phyloP scores from a whole-genome alignment of 179 eudicot species.

The Patellifolia procumbens region DNA sequence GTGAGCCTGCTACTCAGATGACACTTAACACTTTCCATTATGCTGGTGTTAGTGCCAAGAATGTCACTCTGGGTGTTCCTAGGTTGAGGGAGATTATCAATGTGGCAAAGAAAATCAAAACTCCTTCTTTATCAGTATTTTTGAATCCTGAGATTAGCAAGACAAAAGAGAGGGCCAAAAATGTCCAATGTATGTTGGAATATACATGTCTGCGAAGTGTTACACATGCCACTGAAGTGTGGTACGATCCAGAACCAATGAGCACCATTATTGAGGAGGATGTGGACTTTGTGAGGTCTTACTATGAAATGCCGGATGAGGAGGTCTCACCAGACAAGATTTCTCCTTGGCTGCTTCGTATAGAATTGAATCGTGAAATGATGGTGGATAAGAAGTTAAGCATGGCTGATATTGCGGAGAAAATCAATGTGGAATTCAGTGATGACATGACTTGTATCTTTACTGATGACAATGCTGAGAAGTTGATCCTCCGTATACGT shows the following conservation, averaged over 20 bases:
- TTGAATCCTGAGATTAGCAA: slow-evolving; percentile 71
- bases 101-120: slow-evolving; percentile 96
- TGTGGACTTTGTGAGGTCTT: slow-evolving; percentile 88
- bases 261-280: slow-evolving; percentile 92
- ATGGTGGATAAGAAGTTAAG: slow-evolving; percentile 98
- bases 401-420: slow-evolving; percentile 98
- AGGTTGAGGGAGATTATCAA: slow-evolving; percentile 96
- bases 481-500: slow-evolving; percentile 89
- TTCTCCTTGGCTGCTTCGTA: slow-evolving; percentile 98
- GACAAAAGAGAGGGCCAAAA: slow-evolving; percentile 90
- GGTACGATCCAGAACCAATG: slow-evolving; percentile 98
- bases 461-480: slow-evolving; percentile 95
- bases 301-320: slow-evolving; percentile 99
- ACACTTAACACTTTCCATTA: slow-evolving; percentile 96
- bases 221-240: slow-evolving; percentile 97
- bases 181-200: slow-evolving; percentile 90
- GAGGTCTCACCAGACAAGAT: slow-evolving; percentile 91
- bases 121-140: slow-evolving; percentile 93
- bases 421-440: slow-evolving; percentile 86
- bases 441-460: slow-evolving; percentile 91
- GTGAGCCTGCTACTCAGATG: slow-evolving; percentile 99
- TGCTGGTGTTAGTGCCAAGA: slow-evolving; percentile 99
- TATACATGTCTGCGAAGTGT: slow-evolving; percentile 94
- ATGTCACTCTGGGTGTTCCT: slow-evolving; percentile 98
- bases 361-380: slow-evolving; percentile 96